These are phyloP conservation scores for Strobilomyces echinocephalus DNA, from an alignment of 768 basidiomycete genomes.

Conservation along the genomic window DNA sequence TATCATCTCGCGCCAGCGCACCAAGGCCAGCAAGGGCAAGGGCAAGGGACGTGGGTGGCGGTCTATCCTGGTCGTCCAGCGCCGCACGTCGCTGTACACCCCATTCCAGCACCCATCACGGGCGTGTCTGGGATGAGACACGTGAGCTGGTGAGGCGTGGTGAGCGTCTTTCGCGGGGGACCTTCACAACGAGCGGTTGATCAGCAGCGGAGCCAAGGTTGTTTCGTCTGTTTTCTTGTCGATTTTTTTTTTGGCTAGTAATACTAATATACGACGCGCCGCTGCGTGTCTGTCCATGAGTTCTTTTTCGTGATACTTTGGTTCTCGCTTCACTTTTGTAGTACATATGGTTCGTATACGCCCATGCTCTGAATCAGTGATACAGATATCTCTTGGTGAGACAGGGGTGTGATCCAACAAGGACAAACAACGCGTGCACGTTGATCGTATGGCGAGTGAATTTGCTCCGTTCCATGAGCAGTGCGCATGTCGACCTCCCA, in stretches of 20 bases:
- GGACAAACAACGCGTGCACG: conserved; percentile 15
- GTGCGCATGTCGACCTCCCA: background rate
- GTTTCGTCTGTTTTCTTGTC: conserved; percentile 12
- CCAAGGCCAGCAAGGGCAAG: conserved; percentile 8
- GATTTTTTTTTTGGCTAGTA: conserved; percentile 12
- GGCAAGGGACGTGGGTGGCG: conserved; percentile 22
- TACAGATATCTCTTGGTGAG: too few relatives aligned
- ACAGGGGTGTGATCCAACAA: background rate
- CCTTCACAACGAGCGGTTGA: too few relatives aligned
- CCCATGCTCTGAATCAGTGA: too few relatives aligned
- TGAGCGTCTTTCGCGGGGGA: conserved; percentile 2
- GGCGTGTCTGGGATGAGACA: conserved; percentile 24
- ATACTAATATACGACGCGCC: conserved; percentile 19
- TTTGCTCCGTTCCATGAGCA: background rate
- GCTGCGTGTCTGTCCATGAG: background rate
- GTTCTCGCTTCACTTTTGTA: background rate
- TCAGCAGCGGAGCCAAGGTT: background rate
- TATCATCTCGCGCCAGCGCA: conserved; percentile 16
- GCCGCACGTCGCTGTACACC: conserved; percentile 13
- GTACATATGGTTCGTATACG: background rate
- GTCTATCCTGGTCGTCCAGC: conserved; percentile 19
- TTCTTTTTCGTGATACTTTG: conserved; percentile 4
- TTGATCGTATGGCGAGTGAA: background rate
- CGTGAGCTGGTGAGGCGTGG: conserved; percentile 19
- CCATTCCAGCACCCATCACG: conserved; percentile 18